phyloP scores from a whole-genome alignment of 2,329 filamentous ascomycete genomes.

The Fusarium sambucinum region DNA sequence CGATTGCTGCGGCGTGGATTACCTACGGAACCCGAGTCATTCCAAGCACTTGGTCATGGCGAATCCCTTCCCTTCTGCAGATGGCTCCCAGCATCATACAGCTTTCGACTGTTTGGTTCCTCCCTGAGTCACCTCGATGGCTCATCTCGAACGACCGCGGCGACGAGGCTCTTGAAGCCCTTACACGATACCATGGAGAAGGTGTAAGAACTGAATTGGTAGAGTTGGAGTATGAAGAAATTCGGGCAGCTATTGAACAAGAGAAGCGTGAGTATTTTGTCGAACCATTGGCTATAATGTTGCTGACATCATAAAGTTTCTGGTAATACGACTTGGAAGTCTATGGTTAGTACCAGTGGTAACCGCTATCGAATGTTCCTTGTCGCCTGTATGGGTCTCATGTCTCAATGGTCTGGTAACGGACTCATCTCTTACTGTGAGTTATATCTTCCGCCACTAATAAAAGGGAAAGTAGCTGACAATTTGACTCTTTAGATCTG shows the following conservation, averaged over 20 bases:
- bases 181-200: slow-evolving; percentile 69
- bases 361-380: slow-evolving; percentile 55
- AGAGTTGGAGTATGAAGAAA: slow-evolving; percentile 64
- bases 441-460: slow-evolving; percentile 6
- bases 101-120: slow-evolving; percentile 56
- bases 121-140: slow-evolving; percentile 74
- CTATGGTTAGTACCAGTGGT: slow-evolving; percentile 49
- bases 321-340: slow-evolving; percentile 47
- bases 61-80: slow-evolving; percentile 50
- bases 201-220: slow-evolving; percentile 66
- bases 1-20: slow-evolving; percentile 58
- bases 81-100: slow-evolving; percentile 34
- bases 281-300: rapidly evolving
- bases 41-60: slow-evolving; percentile 54
- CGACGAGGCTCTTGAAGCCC: slow-evolving; percentile 64
- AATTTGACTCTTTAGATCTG: neutral
- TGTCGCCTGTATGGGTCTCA: slow-evolving; percentile 59
- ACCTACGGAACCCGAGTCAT: slow-evolving; percentile 59
- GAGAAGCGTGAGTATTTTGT: slow-evolving; percentile 53
- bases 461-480: rapidly evolving
- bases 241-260: slow-evolving; percentile 51
- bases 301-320: slow-evolving; percentile 12
- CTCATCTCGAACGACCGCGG: slow-evolving; percentile 56
- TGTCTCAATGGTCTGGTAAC: slow-evolving; percentile 56
- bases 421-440: slow-evolving; percentile 50